These are phyloP conservation scores for Petunia secreta DNA, from an alignment of 257 asterid species.

Conservation along the genomic window DNA sequence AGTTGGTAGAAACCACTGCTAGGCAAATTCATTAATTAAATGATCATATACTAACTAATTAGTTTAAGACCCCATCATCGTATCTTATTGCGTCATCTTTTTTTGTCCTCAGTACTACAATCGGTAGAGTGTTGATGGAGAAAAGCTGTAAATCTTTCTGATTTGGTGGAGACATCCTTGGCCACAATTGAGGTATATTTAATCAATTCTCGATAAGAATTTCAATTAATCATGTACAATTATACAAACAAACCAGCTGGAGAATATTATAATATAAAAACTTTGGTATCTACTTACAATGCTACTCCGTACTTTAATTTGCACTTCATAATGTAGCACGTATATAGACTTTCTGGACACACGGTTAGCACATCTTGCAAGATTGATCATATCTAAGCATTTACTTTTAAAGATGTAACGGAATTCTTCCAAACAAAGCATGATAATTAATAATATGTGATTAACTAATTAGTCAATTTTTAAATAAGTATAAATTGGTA, in stretches of 20 bases:
- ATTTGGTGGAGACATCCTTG: conserved; percentile 30
- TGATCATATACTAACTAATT: background rate
- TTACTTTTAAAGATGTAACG: background rate
- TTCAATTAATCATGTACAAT: background rate
- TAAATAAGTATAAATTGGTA: background rate
- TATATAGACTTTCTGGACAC: background rate
- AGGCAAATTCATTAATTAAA: background rate
- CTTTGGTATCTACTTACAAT: background rate
- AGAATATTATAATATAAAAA: background rate
- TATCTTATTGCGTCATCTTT: background rate
- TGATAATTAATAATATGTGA: background rate
- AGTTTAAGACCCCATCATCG: conserved; percentile 29
- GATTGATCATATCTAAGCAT: background rate
- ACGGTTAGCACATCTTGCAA: background rate
- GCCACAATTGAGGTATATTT: conserved; percentile 23
- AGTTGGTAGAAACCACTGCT: background rate
- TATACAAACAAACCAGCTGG: background rate
- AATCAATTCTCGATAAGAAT: background rate
- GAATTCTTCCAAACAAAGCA: background rate
- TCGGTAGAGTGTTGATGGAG: conserved; percentile 4
- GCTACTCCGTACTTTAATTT: background rate
- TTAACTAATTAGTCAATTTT: background rate
- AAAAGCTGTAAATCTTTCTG: conserved; percentile 21
- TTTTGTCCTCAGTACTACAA: conserved; percentile 2
- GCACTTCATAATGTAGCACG: background rate